phyloP scores from a whole-genome alignment of 495 filamentous ascomycete genomes.

The Articulospora tetracladia region DNA sequence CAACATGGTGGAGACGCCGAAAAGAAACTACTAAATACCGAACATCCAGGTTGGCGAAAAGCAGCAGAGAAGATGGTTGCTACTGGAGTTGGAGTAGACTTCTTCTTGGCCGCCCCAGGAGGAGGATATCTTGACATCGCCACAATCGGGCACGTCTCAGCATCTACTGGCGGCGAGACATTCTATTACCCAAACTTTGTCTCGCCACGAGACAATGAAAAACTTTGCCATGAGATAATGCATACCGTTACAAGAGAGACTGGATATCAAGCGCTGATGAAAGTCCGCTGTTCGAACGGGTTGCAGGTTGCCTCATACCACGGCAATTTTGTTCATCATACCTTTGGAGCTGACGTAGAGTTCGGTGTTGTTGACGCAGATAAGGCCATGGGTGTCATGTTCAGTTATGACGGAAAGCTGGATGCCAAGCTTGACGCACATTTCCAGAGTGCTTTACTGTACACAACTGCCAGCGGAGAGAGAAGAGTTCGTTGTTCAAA shows the following conservation, averaged over 20 bases:
- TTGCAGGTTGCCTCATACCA: slow-evolving; percentile 92
- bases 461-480: slow-evolving; percentile 88
- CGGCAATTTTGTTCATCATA: slow-evolving; percentile 94
- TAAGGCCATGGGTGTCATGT: slow-evolving; percentile 87
- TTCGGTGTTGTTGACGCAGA: slow-evolving; percentile 91
- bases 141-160: slow-evolving; percentile 66
- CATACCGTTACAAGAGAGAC: slow-evolving; percentile 90
- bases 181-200: slow-evolving; percentile 98
- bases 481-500: slow-evolving; percentile 91
- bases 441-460: slow-evolving; percentile 93
- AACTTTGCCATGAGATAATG: slow-evolving; percentile 79
- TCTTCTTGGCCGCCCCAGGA: slow-evolving; percentile 87
- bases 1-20: slow-evolving; percentile 84
- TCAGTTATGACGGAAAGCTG: slow-evolving; percentile 95
- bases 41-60: slow-evolving; percentile 81
- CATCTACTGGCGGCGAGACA: slow-evolving; percentile 83
- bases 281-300: slow-evolving; percentile 95
- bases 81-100: slow-evolving; percentile 81
- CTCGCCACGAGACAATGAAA: slow-evolving; percentile 74
- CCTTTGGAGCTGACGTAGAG: slow-evolving; percentile 91
- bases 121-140: slow-evolving; percentile 93
- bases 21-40: slow-evolving; percentile 86
- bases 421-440: slow-evolving; percentile 95
- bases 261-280: slow-evolving; percentile 96
- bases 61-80: slow-evolving; percentile 84